phyloP scores from a whole-genome alignment of 352 stramenopile species.

The Phytophthora hybrid region DNA sequence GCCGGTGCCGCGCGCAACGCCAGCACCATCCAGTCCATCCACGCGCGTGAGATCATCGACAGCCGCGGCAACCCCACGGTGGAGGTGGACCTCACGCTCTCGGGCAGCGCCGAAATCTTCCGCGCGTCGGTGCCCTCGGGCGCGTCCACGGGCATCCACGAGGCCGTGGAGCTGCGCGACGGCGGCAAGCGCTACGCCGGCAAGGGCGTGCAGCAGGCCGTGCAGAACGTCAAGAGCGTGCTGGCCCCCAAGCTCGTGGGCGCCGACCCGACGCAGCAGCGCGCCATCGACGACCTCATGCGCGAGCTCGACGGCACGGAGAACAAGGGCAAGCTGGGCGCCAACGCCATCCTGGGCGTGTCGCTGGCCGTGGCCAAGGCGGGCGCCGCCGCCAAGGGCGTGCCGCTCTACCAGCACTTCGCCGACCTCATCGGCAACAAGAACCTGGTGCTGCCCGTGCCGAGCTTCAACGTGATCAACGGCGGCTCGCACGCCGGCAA shows the following conservation, averaged over 20 bases:
- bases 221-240: slow-evolving; percentile 98
- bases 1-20: slow-evolving; percentile 44
- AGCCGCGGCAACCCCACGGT: slow-evolving; percentile 98
- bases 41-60: slow-evolving; percentile 98
- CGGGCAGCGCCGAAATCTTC: slow-evolving; percentile 89
- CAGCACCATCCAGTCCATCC: slow-evolving; percentile 89
- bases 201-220: slow-evolving; percentile 98
- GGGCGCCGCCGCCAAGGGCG: slow-evolving; percentile 94
- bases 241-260: slow-evolving; percentile 96
- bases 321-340: slow-evolving; percentile 99
- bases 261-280: slow-evolving; percentile 97
- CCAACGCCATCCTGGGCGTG: slow-evolving; percentile 99
- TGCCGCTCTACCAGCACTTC: slow-evolving; percentile 98
- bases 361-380: slow-evolving; percentile 97
- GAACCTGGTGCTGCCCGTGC: slow-evolving; percentile 94
- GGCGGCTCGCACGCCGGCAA: slow-evolving; percentile 98
- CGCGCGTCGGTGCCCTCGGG: slow-evolving; percentile 95
- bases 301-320: slow-evolving; percentile 96
- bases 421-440: slow-evolving; percentile 98
- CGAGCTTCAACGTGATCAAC: slow-evolving; percentile 99
- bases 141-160: slow-evolving; percentile 96
- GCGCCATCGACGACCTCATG: slow-evolving; percentile 95
- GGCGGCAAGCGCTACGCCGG: slow-evolving; percentile 97
- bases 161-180: slow-evolving; percentile 98
- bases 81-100: slow-evolving; percentile 94